phyloP scores from a whole-genome alignment of 2,329 filamentous ascomycete genomes.

The Cadophora sp. region DNA sequence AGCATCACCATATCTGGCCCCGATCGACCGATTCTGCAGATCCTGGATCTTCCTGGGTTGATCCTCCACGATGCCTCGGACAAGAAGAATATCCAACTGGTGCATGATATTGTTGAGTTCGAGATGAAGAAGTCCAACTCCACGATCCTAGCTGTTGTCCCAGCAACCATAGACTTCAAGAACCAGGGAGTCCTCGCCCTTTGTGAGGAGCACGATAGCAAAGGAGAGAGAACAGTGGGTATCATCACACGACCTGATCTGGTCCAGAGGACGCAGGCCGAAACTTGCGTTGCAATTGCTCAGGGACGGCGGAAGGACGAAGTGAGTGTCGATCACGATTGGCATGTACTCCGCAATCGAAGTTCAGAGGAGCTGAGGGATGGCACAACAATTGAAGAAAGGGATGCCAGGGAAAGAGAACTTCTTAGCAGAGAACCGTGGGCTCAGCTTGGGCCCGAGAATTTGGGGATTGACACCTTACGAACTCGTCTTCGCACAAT shows the following conservation, averaged over 20 bases:
- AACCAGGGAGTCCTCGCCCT: conserved; percentile 52
- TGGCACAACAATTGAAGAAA: neutral
- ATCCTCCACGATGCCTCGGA: conserved; percentile 19
- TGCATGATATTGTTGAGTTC: conserved; percentile 44
- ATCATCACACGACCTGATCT: conserved; percentile 1
- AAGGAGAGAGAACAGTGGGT: neutral
- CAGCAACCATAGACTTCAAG: conserved; percentile 48
- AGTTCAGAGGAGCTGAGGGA: conserved; percentile 3
- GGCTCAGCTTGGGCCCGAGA: neutral
- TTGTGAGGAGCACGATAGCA: conserved; percentile 48
- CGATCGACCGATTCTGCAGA: neutral
- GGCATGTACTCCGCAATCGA: conserved; percentile 17
- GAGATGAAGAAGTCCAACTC: conserved; percentile 48
- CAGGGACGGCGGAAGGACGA: conserved; percentile 5
- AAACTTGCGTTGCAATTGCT: conserved; percentile 8
- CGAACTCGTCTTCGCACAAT: neutral
- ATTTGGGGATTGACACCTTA: neutral
- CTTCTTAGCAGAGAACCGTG: neutral
- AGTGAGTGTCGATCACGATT: conserved; percentile 8
- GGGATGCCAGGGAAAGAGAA: neutral
- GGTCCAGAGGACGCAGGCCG: neutral
- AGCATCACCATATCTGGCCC: conserved; percentile 8
- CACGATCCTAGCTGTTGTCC: conserved; percentile 54
- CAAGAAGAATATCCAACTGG: conserved; percentile 43
- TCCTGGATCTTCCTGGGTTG: conserved; percentile 1